phyloP scores from a whole-genome alignment of 495 filamentous ascomycete genomes.

The Hypoxylon rickii region DNA sequence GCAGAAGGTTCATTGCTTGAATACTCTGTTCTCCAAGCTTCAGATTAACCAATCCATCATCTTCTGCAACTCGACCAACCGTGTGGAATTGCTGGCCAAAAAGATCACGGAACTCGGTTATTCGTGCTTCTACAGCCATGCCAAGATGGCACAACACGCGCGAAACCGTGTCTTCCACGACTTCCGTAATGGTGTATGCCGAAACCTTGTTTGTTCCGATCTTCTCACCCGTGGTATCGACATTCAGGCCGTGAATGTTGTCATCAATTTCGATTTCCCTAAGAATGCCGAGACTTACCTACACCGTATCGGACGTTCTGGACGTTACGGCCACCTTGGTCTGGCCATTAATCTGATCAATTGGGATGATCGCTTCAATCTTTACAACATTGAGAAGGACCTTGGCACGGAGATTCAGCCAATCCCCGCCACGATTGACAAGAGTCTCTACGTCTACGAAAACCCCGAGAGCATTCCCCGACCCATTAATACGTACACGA shows the following conservation, averaged over 20 bases:
- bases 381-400: conserved; percentile 98
- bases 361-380: conserved; percentile 98
- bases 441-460: conserved; percentile 97
- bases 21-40: conserved; percentile 97
- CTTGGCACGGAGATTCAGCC: conserved; percentile 96
- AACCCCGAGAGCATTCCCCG: conserved; percentile 92
- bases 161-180: conserved; percentile 99
- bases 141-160: conserved; percentile 96
- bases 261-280: conserved; percentile 99
- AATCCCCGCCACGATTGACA: conserved; percentile 93
- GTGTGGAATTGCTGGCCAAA: conserved; percentile 95
- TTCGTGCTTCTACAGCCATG: conserved; percentile 99
- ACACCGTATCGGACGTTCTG: conserved; percentile 96
- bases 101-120: conserved; percentile 99
- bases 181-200: conserved; percentile 95
- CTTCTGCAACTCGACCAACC: conserved; percentile 99
- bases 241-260: conserved; percentile 98
- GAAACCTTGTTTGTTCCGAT: conserved; percentile 98
- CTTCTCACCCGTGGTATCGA: conserved; percentile 98
- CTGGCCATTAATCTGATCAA: conserved; percentile 99
- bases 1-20: conserved; percentile 98
- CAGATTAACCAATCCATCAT: conserved; percentile 99
- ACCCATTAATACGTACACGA: conserved; percentile 59
- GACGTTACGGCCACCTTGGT: conserved; percentile 95
- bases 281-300: conserved; percentile 99